phyloP scores from a whole-genome alignment of 495 filamentous ascomycete species.

The Aspergillus nanangensis region DNA sequence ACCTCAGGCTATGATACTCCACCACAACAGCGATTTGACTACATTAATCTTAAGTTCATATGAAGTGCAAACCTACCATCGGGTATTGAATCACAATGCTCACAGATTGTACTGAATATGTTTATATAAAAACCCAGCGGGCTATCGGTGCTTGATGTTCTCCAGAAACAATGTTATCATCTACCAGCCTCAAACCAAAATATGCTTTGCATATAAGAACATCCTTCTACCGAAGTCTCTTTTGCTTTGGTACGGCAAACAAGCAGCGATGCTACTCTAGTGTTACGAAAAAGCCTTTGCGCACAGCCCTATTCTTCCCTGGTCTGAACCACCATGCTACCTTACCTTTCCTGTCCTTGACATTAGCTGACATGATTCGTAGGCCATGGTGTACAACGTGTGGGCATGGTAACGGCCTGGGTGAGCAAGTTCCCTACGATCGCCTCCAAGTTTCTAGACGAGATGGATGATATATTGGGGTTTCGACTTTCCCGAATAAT shows the following conservation, averaged over 20 bases:
- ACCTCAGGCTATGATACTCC: no score
- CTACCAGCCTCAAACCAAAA: neutral
- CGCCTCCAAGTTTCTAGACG: conserved; percentile 64
- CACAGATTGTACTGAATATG: neutral
- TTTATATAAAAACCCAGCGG: neutral
- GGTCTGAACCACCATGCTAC: conserved; percentile 42
- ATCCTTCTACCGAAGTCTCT: neutral
- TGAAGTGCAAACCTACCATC: no score
- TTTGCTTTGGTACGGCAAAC: neutral
- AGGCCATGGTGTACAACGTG: conserved; percentile 94
- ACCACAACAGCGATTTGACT: no score
- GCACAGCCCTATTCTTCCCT: conserved; percentile 82
- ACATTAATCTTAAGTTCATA: no score
- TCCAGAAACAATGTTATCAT: conserved; percentile 4
- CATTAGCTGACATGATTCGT: conserved; percentile 6
- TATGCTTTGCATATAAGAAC: conserved; percentile 3
- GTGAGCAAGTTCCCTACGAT: conserved; percentile 76
- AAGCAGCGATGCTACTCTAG: neutral
- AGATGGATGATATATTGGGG: conserved; percentile 74
- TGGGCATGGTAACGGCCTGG: conserved; percentile 88
- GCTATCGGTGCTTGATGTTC: neutral
- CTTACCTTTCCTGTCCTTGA: neutral
- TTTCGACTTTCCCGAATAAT: conserved; percentile 73
- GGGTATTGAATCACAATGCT: conserved; percentile 11
- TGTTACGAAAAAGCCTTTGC: conserved; percentile 26